phyloP scores from a whole-genome alignment of 805 yeast species.

The Pichia exigua region DNA sequence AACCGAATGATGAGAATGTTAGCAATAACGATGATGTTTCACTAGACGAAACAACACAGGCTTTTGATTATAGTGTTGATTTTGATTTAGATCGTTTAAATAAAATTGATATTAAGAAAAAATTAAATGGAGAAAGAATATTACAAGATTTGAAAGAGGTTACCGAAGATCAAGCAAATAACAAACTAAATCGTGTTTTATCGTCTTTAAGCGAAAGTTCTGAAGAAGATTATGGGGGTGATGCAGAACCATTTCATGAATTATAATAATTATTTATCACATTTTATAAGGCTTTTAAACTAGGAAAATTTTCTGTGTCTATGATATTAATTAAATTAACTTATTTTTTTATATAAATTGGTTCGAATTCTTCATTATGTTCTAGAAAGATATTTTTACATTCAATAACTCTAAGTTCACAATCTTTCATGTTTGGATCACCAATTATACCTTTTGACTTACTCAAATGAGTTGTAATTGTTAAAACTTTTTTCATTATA shows the following conservation, averaged over 20 bases:
- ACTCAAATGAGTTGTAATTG: conserved; percentile 35
- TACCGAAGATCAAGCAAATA: conserved; percentile 7
- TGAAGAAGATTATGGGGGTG: conserved; percentile 23
- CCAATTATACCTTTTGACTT: conserved; percentile 44
- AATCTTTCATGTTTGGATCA: conserved; percentile 56
- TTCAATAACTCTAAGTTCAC: conserved; percentile 65
- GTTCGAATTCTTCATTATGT: conserved; percentile 4
- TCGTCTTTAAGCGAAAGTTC: neutral
- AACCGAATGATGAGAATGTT: neutral
- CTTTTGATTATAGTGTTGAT: conserved; percentile 21
- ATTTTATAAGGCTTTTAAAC: neutral
- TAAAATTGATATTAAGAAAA: conserved; percentile 5
- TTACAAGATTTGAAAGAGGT: conserved; percentile 10
- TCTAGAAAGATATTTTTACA: conserved; percentile 34
- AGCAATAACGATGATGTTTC: conserved; percentile 3
- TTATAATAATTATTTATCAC: too few species aligned
- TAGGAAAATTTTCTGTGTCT: neutral
- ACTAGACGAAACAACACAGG: conserved; percentile 17
- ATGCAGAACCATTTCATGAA: neutral
- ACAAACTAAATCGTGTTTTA: neutral
- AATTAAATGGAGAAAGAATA: conserved; percentile 3
- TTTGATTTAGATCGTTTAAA: conserved; percentile 8
- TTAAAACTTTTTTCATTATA: conserved; percentile 46
- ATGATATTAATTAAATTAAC: neutral
- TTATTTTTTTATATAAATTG: conserved; percentile 1